Evolutionary conservation across 78 protist genomes (phyloP).

Genomic region (Chrysochromulina tobinii): DNA sequence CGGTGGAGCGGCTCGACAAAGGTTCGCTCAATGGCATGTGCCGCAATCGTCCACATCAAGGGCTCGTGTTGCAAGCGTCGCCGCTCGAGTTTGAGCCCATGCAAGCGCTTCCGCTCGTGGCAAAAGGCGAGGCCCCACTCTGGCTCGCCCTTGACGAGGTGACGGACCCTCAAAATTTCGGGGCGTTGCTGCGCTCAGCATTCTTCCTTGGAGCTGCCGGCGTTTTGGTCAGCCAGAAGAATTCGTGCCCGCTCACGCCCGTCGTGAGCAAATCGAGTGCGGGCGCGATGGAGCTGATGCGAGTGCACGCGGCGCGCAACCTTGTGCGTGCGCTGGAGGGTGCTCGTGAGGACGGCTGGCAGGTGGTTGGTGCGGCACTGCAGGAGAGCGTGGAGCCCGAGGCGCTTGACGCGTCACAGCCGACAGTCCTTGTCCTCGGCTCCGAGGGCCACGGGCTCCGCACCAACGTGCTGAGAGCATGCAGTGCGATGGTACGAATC

Average conservation of each 20-base stretch:
- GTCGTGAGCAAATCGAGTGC: conserved; percentile 1
- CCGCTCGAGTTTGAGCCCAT: background rate
- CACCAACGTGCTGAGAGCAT: conserved; percentile 23
- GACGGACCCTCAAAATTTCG: conserved; percentile 45
- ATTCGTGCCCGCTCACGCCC: conserved; percentile 40
- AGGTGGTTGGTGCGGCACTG: conserved; percentile 15
- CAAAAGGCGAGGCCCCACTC: background rate
- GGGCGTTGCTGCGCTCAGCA: conserved; percentile 52
- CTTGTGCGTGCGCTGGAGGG: background rate
- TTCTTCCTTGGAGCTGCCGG: conserved; percentile 35
- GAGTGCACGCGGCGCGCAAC: background rate
- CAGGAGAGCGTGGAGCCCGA: background rate
- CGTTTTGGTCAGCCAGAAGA: conserved; percentile 22
- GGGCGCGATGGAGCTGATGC: conserved; percentile 40
- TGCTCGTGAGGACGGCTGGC: conserved; percentile 31
- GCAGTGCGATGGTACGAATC: background rate
- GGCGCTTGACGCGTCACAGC: background rate
- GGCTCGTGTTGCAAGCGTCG: background rate
- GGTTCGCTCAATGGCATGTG: background rate
- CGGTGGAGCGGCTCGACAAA: background rate
- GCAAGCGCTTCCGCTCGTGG: background rate
- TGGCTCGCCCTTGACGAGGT: conserved; percentile 49
- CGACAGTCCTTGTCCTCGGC: conserved; percentile 29
- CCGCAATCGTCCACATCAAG: conserved; percentile 26
- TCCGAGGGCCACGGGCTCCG: conserved; percentile 43